phyloP scores from a whole-genome alignment of 495 filamentous ascomycete species.

The Aspergillus biplanus region DNA sequence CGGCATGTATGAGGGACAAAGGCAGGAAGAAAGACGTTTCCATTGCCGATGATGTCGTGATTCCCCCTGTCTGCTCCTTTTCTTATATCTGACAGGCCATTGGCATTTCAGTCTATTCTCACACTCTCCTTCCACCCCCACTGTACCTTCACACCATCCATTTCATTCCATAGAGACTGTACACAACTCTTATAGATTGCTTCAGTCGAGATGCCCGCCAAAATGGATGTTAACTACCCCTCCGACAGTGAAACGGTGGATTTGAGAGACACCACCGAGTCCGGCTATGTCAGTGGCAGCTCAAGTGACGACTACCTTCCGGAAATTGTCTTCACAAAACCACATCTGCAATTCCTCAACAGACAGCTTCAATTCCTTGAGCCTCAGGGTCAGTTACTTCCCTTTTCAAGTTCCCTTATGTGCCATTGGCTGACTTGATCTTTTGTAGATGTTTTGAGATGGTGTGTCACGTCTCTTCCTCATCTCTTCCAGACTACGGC shows the following conservation, averaged over 20 bases:
- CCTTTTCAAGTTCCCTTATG: conserved; percentile 15
- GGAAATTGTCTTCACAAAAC: conserved; percentile 82
- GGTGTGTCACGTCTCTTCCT: conserved; percentile 89
- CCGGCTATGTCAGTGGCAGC: conserved; percentile 82
- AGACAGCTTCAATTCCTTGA: conserved; percentile 80
- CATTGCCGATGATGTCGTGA: conserved; percentile 41
- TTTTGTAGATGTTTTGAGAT: conserved; percentile 77
- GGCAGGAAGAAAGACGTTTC: conserved; percentile 29
- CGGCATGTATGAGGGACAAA: conserved; percentile 31
- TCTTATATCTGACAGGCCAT: conserved; percentile 37
- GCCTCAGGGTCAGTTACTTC: conserved; percentile 60
- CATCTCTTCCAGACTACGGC: conserved; percentile 96
- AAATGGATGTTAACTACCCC: conserved; percentile 43
- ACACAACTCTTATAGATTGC: conserved; percentile 11
- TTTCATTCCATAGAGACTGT: neutral
- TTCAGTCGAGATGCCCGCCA: conserved; percentile 45
- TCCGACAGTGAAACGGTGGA: conserved; percentile 44
- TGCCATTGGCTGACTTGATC: conserved; percentile 29
- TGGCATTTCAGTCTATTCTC: conserved; percentile 28
- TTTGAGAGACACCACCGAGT: conserved; percentile 61
- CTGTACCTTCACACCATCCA: conserved; percentile 13
- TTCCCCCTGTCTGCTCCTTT: conserved; percentile 35
- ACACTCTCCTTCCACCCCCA: conserved; percentile 20
- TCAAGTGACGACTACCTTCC: conserved; percentile 69
- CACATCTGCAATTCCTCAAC: conserved; percentile 90